Conservation (phyloP, 2,329 filamentous ascomycete genomes). For the Kalmusia sp. region DNA sequence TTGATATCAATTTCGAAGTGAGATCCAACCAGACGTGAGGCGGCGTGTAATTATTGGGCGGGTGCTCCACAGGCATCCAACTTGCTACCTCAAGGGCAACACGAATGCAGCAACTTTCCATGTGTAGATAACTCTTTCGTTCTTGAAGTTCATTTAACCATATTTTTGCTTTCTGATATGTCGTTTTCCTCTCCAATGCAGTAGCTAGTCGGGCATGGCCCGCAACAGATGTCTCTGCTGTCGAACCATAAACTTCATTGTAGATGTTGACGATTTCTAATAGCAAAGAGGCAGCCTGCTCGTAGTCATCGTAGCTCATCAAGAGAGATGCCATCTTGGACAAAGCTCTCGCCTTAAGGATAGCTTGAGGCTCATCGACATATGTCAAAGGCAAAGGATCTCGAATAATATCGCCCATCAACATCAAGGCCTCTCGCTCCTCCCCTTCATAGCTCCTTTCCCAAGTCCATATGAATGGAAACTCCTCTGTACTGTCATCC, state of each 20-base stretch:
- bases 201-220: neutral
- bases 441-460: neutral
- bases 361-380: neutral
- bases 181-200: neutral
- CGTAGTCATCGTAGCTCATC: neutral
- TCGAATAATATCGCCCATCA: neutral
- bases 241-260: neutral
- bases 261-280: neutral
- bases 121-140: neutral
- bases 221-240: neutral
- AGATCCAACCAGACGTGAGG: neutral
- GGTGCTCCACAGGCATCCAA: neutral
- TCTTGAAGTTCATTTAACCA: neutral
- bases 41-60: too few species aligned
- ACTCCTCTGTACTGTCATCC: neutral
- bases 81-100: neutral
- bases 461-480: slow-evolving; percentile 5
- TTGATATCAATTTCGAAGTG: neutral
- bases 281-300: neutral
- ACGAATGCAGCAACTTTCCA: neutral
- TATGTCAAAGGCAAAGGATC: too few species aligned
- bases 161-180: neutral
- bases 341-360: neutral
- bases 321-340: neutral
- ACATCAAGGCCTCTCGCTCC: neutral